A percentile compares a stretch with the other conserved stretches of the same genome.
Conservation (phyloP, 257 asterid genomes). For the Ajuga chamaepitys region DNA sequence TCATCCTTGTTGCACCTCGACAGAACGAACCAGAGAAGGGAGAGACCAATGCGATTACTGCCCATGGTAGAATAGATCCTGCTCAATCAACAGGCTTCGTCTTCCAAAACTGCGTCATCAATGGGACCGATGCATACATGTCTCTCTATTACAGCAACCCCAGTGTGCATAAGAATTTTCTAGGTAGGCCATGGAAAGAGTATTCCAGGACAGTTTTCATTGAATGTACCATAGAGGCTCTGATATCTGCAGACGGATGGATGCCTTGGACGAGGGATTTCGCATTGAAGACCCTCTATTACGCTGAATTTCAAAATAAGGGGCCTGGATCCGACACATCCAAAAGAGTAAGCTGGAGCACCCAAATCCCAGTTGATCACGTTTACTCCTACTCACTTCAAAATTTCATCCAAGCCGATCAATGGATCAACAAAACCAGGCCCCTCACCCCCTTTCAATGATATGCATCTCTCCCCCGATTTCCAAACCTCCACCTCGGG, state of each 20-base stretch:
- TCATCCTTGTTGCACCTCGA: slow-evolving; percentile 27
- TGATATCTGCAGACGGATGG: slow-evolving; percentile 30
- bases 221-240: slow-evolving; percentile 15
- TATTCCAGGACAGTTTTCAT: slow-evolving; percentile 32
- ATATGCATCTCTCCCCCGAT: too few relatives aligned
- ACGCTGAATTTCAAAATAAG: slow-evolving; percentile 27
- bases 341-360: slow-evolving; percentile 34
- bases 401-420: slow-evolving; percentile 41
- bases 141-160: slow-evolving; percentile 21
- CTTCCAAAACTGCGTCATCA: slow-evolving; percentile 27
- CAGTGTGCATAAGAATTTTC: slow-evolving; percentile 18
- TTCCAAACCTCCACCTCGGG: too few relatives aligned
- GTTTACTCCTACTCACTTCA: slow-evolving; percentile 20
- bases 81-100: slow-evolving; percentile 42
- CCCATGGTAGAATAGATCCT: slow-evolving; percentile 35
- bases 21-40: slow-evolving; percentile 26
- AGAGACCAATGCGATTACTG: slow-evolving; percentile 31
- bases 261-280: slow-evolving; percentile 36
- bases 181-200: slow-evolving; percentile 53
- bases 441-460: too few relatives aligned
- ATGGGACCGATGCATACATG: slow-evolving; percentile 35
- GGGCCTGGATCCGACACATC: slow-evolving; percentile 23
- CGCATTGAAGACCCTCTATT: slow-evolving; percentile 34
- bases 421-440: too few relatives aligned
- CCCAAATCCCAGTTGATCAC: slow-evolving; percentile 22